Evolutionary conservation across 306 rosid species (phyloP).

Genomic region (Macrotyloma uniflorum): DNA sequence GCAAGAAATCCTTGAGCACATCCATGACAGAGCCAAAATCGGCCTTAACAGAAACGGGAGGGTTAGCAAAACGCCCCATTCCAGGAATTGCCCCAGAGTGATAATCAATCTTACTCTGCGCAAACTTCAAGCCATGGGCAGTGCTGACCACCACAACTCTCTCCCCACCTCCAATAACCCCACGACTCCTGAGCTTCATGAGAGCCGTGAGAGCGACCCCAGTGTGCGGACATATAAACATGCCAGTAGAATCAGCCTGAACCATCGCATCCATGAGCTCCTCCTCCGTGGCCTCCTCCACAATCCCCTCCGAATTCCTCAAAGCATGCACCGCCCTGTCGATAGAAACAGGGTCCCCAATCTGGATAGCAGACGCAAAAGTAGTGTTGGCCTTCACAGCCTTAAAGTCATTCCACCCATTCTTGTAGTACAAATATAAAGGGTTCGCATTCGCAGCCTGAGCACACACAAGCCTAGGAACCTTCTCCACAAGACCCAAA

Average conservation of each 20-base stretch:
- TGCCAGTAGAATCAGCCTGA: slow-evolving; percentile 78
- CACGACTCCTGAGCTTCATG: slow-evolving; percentile 65
- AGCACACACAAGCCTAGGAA: slow-evolving; percentile 83
- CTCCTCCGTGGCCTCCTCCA: slow-evolving; percentile 80
- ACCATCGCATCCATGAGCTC: slow-evolving; percentile 90
- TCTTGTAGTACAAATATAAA: slow-evolving; percentile 64
- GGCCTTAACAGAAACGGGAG: slow-evolving; percentile 36
- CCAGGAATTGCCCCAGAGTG: slow-evolving; percentile 38
- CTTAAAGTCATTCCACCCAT: slow-evolving; percentile 66
- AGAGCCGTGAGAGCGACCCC: slow-evolving; percentile 83
- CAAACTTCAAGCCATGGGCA: slow-evolving; percentile 84
- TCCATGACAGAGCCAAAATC: slow-evolving; percentile 51
- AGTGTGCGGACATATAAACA: slow-evolving; percentile 87
- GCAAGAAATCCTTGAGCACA: slow-evolving; percentile 41
- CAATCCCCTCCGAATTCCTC: slow-evolving; percentile 70
- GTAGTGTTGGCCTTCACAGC: slow-evolving; percentile 65
- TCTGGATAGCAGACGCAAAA: slow-evolving; percentile 83
- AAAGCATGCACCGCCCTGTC: slow-evolving; percentile 80
- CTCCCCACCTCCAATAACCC: slow-evolving; percentile 61
- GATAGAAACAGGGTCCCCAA: slow-evolving; percentile 86
- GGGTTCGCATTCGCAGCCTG: slow-evolving; percentile 89
- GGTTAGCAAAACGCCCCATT: slow-evolving; percentile 41
- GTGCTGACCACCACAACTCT: slow-evolving; percentile 84
- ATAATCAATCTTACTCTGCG: slow-evolving; percentile 52
- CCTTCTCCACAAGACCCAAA: slow-evolving; percentile 68